phyloP scores from a whole-genome alignment of 2,329 filamentous ascomycete genomes.

The Stemphylium beticola region DNA sequence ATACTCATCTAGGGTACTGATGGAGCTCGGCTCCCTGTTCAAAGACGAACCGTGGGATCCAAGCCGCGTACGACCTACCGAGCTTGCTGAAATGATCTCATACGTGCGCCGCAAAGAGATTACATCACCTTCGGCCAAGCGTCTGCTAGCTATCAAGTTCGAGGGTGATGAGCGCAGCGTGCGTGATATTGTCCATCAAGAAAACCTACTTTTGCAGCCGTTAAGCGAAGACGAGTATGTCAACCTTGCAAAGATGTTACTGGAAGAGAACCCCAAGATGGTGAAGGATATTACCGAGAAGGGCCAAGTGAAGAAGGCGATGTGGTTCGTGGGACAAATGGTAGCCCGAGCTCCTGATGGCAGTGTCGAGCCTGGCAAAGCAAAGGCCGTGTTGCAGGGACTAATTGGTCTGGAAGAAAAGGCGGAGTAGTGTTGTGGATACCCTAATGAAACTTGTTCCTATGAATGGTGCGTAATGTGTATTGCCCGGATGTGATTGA shows the following conservation, averaged over 20 bases:
- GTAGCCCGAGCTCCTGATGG: constrained; percentile 66
- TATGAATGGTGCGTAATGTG: neutral
- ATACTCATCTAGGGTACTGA: constrained; percentile 52
- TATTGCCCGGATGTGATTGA: neutral
- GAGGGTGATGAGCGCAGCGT: constrained; percentile 58
- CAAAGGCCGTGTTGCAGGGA: constrained; percentile 60
- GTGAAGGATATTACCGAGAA: constrained; percentile 65
- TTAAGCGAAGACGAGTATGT: constrained; percentile 64
- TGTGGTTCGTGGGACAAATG: constrained; percentile 73
- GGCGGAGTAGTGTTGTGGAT: neutral
- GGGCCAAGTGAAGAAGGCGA: constrained; percentile 68
- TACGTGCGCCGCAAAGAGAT: constrained; percentile 53
- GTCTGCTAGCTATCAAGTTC: constrained; percentile 63
- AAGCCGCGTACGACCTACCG: constrained; percentile 45
- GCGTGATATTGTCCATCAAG: constrained; percentile 61
- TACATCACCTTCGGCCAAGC: constrained; percentile 65
- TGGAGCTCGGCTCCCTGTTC: constrained; percentile 59
- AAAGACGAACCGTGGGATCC: constrained; percentile 52
- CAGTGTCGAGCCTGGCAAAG: constrained; percentile 66
- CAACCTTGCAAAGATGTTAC: constrained; percentile 59
- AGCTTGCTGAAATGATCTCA: constrained; percentile 54
- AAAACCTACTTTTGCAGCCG: constrained; percentile 62
- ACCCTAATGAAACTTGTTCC: constrained; percentile 5
- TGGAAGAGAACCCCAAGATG: constrained; percentile 63
- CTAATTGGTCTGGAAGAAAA: constrained; percentile 46